Base-by-base conservation (phyloP, 1,139 yeast genomes). In the Taphrina pruni region DNA sequence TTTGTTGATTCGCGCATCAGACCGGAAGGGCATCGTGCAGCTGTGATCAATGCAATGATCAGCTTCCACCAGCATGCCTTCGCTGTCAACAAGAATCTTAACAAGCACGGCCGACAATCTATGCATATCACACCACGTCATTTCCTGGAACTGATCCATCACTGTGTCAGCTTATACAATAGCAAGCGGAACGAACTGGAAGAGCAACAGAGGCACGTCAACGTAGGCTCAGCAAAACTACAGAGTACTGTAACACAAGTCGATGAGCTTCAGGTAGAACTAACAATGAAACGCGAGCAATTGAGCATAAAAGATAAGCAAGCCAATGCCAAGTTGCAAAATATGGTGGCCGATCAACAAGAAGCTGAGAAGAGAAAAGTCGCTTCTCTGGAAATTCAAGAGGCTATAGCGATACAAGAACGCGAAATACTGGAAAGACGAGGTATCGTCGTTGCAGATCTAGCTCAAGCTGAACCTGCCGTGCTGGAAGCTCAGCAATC, bases 311-410 rank as follows among this genome's bases (percentile, higher is more conserved):
- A 92, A 73, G 90, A 89, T 72, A 75, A 77, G 20, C 90, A 88
- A 73, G 97, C 97, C 0, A 84, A 86, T 71, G 78, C 79, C 26
- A 89, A 90, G 83, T 82, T 94, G 66, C 86, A 87, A 73, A 85
- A 82, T 67, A 90, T 94, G 90, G 83, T 94, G n/a, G 80, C 84
- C 0, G 96, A 91, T 66, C 98, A 94, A 76, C 92, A 90, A 76
- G 97, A 92, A 75, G 95, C 97, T 0, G 98, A 94, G 77, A 81
- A 97, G 71, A 90, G 89, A 73, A 90, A 89, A 71, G 97, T 89
- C 72, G 93, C 96, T 20, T 90, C 97, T 0, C 81, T 89, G 12
- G 88, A 86, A 61, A 89, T 94, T 9, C 92, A 89, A 74, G 84
- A 83, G 46, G 88, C 90, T 14, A 81, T 93, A 58, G 86, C 83